Conservation (phyloP, 129 eudicot species). For the Rutidosis leptorrhynchoides region DNA sequence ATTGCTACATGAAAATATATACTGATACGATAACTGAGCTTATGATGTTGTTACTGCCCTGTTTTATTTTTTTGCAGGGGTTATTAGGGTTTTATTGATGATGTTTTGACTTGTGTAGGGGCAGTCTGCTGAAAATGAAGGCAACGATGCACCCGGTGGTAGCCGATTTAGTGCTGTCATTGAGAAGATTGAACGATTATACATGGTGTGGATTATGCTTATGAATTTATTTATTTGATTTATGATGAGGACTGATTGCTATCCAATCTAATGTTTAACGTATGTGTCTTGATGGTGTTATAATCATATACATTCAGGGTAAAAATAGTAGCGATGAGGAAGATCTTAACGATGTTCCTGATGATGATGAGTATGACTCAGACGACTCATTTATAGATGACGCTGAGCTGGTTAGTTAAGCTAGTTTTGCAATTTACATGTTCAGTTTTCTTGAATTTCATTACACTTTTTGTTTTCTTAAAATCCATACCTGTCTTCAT, state of each 20-base stretch:
- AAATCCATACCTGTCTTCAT: background rate
- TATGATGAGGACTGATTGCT: background rate
- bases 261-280: conserved; percentile 5
- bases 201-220: conserved; percentile 57
- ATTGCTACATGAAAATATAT: background rate
- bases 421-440: conserved; percentile 3
- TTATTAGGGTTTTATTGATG: background rate
- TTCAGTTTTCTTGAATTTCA: background rate
- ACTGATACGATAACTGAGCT: background rate
- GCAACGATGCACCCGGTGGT: conserved; percentile 62
- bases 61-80: background rate
- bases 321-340: conserved; percentile 94
- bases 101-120: conserved; percentile 33
- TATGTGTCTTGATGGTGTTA: conserved; percentile 10
- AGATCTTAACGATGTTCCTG: conserved; percentile 87
- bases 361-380: conserved; percentile 96
- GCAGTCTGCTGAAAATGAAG: conserved; percentile 51
- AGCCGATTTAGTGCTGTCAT: conserved; percentile 88
- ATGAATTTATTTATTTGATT: background rate
- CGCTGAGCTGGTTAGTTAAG: conserved; percentile 71
- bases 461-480: background rate
- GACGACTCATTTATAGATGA: conserved; percentile 98
- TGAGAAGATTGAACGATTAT: conserved; percentile 95
- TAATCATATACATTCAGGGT: conserved; percentile 49
- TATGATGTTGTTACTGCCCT: background rate